Conservation (phyloP, 164 flowering plant genomes). For the Vitis amurensis region DNA sequence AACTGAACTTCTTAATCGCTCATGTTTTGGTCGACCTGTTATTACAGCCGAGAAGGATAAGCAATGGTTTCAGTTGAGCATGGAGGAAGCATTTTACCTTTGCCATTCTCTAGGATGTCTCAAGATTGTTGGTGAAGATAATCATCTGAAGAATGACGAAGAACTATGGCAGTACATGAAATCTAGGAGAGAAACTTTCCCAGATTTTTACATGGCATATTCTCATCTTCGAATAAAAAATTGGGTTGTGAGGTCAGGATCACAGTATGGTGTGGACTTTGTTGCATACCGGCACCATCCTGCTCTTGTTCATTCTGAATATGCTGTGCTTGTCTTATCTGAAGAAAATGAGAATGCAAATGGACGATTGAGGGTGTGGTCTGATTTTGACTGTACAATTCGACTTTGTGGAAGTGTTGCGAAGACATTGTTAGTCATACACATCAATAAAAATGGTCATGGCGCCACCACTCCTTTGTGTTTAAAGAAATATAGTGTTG, state of each 20-base stretch:
- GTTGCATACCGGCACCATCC: slow-evolving; percentile 81
- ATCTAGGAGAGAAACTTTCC: slow-evolving; percentile 40
- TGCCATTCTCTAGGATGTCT: slow-evolving; percentile 50
- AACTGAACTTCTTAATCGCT: slow-evolving; percentile 40
- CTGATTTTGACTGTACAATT: slow-evolving; percentile 60
- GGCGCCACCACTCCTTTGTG: slow-evolving; percentile 30
- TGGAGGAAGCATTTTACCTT: slow-evolving; percentile 71
- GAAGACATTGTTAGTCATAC: slow-evolving; percentile 61
- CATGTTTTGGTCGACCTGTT: slow-evolving; percentile 61
- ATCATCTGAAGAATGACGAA: slow-evolving; percentile 13
- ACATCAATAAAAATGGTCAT: slow-evolving; percentile 29
- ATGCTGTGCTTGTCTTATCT: slow-evolving; percentile 56
- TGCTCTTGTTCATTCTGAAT: slow-evolving; percentile 73
- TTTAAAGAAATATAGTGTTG: slow-evolving; percentile 45
- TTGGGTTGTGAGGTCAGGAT: slow-evolving; percentile 81
- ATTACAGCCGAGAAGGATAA: slow-evolving; percentile 48
- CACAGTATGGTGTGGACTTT: slow-evolving; percentile 76
- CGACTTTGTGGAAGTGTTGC: slow-evolving; percentile 76
- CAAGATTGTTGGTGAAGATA: slow-evolving; percentile 30
- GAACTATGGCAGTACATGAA: slow-evolving; percentile 61
- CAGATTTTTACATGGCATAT: slow-evolving; percentile 59
- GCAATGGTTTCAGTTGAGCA: slow-evolving; percentile 58
- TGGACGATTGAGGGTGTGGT: slow-evolving; percentile 59
- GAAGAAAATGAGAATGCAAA: slow-evolving; percentile 32
- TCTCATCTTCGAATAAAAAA: slow-evolving; percentile 68